A percentile compares a stretch with the other conserved stretches of the same genome.
Conservation (phyloP, 768 basidiomycete genomes). For the Hygrophoropsis aurantiaca region DNA sequence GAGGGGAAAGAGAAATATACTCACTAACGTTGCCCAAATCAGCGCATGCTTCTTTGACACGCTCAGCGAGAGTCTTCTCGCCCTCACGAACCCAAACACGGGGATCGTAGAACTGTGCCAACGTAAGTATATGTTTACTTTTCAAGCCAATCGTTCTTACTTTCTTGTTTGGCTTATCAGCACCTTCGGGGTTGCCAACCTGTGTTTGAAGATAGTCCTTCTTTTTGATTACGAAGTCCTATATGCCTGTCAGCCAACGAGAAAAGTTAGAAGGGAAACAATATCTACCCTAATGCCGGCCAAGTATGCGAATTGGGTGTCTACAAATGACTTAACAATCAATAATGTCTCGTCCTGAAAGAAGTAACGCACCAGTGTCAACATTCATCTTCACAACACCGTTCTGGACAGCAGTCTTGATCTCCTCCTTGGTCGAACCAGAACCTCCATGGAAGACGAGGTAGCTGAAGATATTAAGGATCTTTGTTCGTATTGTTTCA, state of each 20-base stretch:
- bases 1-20: constrained; percentile 16
- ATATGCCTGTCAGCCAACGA: constrained; percentile 1
- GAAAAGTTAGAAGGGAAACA: background rate
- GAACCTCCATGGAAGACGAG: constrained; percentile 99
- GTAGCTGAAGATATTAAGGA: constrained; percentile 51
- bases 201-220: constrained; percentile 86
- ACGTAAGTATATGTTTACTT: constrained; percentile 1
- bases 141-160: constrained; percentile 29
- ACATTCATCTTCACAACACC: constrained; percentile 99
- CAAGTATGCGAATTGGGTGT: constrained; percentile 92
- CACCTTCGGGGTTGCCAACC: constrained; percentile 95
- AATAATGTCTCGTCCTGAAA: background rate
- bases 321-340: constrained; percentile 28
- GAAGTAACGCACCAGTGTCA: constrained; percentile 62
- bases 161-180: constrained; percentile 99
- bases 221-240: constrained; percentile 88
- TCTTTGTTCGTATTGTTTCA: background rate
- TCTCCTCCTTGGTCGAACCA: constrained; percentile 95
- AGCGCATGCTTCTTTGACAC: constrained; percentile 90
- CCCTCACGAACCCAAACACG: constrained; percentile 99
- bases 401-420: constrained; percentile 83
- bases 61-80: constrained; percentile 84
- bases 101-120: constrained; percentile 79
- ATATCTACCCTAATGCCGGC: constrained; percentile 68
- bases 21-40: constrained; percentile 77